Base-by-base conservation (phyloP, 768 basidiomycete species). In the Suillus americanus region DNA sequence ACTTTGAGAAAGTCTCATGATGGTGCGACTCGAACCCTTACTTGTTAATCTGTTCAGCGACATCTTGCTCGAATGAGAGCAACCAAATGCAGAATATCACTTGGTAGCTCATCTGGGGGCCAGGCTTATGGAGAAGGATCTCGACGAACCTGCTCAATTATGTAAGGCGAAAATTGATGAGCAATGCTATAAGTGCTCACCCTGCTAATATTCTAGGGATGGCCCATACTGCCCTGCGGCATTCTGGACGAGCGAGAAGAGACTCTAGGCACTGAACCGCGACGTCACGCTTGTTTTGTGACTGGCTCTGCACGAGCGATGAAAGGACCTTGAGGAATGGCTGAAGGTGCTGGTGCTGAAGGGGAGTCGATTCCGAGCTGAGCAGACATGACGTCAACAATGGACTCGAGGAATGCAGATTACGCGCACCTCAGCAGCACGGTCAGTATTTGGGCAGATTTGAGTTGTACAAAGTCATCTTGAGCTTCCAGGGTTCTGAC, bases 391-490 rank as follows among this genome's bases (percentile, higher is more conserved):
- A 14, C 59, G 60, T 33, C 60, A 60, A 67, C 30, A n/a, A 25
- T 61, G 66, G 48, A 48, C n/a, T 53, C n/a, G 23, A 20, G 23
- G n/a, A 30, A 74, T 80, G 35, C 18, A 28, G 25, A 13, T 13
- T 12, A 59, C 18, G 18, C 57, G 38, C 51, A 90, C 90, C 91
- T 88, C 43, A 97, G 84, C 28, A 98, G 83, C 40, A 96, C 83
- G 1, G 95, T 94, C 53, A 97, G 80, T 67, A 99, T 91, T 72
- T 97, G 92, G 0, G 91, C 84, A 13, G 91, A 83, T 73, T 96
- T 97, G 64, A 98, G 82, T 71, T 96, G 94, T n/a, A 94, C 89
- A 68, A 97, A 98, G 73, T 99, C 96, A 74, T 99, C 97, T 69
- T 89, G 89, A 14, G 90, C 86, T 45, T 92, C 90, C 55, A 97